phyloP scores from a whole-genome alignment of 2,329 filamentous ascomycete genomes.

The Tolypocladium ovalisporum region DNA sequence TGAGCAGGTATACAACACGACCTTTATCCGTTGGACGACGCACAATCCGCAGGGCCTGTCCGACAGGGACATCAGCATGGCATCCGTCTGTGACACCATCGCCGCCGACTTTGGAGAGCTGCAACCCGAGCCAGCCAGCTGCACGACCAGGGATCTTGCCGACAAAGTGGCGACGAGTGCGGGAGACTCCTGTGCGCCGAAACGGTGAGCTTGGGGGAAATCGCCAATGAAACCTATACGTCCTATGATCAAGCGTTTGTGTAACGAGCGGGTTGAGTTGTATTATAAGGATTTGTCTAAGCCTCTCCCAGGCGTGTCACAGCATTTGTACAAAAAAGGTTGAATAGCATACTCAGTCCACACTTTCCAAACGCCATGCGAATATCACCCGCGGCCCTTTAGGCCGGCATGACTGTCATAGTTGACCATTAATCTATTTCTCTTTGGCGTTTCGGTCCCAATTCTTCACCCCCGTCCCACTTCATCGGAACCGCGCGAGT shows the following conservation, averaged over 20 bases:
- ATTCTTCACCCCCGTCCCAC: too few relatives aligned
- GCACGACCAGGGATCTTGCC: conserved; percentile 31
- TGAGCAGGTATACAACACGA: conserved; percentile 55
- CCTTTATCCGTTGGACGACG: conserved; percentile 63
- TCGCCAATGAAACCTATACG: not conserved
- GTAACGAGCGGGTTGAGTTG: not conserved
- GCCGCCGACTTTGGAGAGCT: conserved; percentile 47
- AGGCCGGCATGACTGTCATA: conserved; percentile 9
- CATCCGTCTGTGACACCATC: conserved; percentile 48
- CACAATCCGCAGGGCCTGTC: conserved; percentile 58
- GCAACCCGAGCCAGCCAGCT: conserved; percentile 19
- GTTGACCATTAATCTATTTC: conserved; percentile 6
- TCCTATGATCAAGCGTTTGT: not conserved
- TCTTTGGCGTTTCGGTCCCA: too few relatives aligned
- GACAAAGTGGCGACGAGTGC: conserved; percentile 33
- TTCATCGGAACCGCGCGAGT: too few relatives aligned
- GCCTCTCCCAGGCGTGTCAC: conserved; percentile 1
- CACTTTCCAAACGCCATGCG: conserved; percentile 16
- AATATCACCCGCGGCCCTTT: conserved; percentile 13
- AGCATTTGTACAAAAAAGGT: conserved; percentile 17
- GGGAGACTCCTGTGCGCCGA: conserved; percentile 44
- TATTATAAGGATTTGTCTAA: conserved; percentile 4
- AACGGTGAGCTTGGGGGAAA: conserved; percentile 11
- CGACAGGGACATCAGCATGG: conserved; percentile 50
- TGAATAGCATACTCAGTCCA: conserved; percentile 15